A percentile compares a stretch with the other conserved stretches of the same genome.
phyloP scores from a whole-genome alignment of 352 stramenopile genomes.

The Phytophthora meadii region DNA sequence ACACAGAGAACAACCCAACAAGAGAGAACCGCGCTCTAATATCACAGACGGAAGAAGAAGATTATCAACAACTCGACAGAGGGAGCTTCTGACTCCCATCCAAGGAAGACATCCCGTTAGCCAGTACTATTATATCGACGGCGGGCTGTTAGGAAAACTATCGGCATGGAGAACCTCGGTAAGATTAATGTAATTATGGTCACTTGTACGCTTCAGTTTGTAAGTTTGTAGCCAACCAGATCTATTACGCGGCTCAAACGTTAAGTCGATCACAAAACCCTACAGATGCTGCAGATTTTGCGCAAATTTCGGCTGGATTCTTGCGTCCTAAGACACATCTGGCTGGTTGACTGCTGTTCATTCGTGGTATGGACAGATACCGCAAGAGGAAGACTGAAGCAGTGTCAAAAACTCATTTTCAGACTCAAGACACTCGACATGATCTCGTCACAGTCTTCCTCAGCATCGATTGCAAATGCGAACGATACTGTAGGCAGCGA shows the following conservation, averaged over 20 bases:
- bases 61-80: constrained; percentile 8
- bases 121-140: constrained; percentile 16
- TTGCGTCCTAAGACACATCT: constrained; percentile 14
- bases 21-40: constrained; percentile 15
- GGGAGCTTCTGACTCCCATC: background rate
- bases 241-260: constrained; percentile 1
- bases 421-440: constrained; percentile 11
- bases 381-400: background rate
- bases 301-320: constrained; percentile 17
- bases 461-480: constrained; percentile 7
- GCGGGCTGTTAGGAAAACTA: constrained; percentile 13
- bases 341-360: constrained; percentile 20
- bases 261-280: constrained; percentile 17
- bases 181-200: constrained; percentile 32
- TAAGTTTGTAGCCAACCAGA: background rate
- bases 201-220: constrained; percentile 16
- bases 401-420: constrained; percentile 4
- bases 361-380: constrained; percentile 20
- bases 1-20: constrained; percentile 14
- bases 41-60: background rate
- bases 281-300: constrained; percentile 28
- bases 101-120: constrained; percentile 1
- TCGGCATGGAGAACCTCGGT: constrained; percentile 6
- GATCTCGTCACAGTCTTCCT: constrained; percentile 27
- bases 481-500: constrained; percentile 7